Evolutionary conservation across 1,139 yeast genomes (phyloP), one percentile per base, ranked within the genome.

Genomic region (Saccharomyces hybrid): DNA sequence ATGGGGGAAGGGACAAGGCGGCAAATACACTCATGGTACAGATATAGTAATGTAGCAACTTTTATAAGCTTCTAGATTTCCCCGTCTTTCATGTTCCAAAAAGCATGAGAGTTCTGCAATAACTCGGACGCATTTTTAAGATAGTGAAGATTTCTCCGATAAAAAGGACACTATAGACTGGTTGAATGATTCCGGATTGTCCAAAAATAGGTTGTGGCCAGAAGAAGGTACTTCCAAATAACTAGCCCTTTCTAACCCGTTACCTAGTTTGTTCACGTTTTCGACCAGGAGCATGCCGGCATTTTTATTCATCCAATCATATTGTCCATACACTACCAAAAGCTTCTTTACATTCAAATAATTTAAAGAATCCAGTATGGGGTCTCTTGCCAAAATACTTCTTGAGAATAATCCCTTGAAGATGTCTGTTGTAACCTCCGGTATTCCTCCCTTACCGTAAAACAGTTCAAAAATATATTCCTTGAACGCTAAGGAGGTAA

Each of bases 301-400:
- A 51, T 78, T 79, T 1, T 78, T 73, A 64, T 86, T 86, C 96
- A 88, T 88, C 77, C 89, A 88, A 66, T 88, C 96, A 60, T 75
- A 80, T 62, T 84, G 82, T 0, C 96, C 96, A 66, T 88, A 88
- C 27, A 88, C 68, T 71, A 88, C 76, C 58, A 79, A 69, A 1
- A 78, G 61, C 23, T 79, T 74, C 32, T 80, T 79, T 25, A 74
- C 73, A 34, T 71, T 64, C 27, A 78, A 63, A 0, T 67, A 61
- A 1, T 69, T 63, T 34, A 84, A 75, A 55, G 85, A 78, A 62
- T 87, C 93, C 55, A 78, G 73, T 57, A 88, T 73, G 0, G 95
- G 95, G 70, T 80, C 76, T 55, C 83, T 77, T 16, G 88, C 86
- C 13, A 83, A 81, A 5, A 88, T 28, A 5, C 54, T 46, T 8